Evolutionary conservation across 1,284 basidiomycete genomes (phyloP), one percentile per base, ranked within the genome.

Genomic region (Chondrostereum purpureum): DNA sequence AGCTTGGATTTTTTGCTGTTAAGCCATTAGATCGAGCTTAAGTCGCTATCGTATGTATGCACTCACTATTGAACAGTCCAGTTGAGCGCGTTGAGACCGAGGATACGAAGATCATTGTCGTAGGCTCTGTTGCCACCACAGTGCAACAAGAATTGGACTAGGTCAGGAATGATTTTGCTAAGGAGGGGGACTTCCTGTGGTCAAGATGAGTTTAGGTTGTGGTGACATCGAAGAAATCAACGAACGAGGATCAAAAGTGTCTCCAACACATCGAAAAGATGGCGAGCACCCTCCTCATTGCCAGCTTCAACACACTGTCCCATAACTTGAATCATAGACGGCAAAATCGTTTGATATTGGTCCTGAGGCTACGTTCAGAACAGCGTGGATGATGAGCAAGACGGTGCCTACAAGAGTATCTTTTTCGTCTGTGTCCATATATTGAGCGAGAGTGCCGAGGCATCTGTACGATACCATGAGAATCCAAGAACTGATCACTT

Each of bases 201-300:
- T n/a, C n/a, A n/a, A n/a, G n/a, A n/a, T n/a, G n/a, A n/a, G n/a
- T 44, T 43, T 39, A 46, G 41, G 34, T 35, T n/a, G 24, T 8
- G 36, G 22, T 45, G 12, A 33, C 4, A 17, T 10, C 4, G 33
- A n/a, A 27, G 13, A 47, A 19, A 8, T n/a, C 21, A 20, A 65
- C 79, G 50, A 53, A 87, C 88, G 46, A 96, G 78, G 58, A 96
- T 95, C 43, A 97, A 78, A 45, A 99, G 80, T 1, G 92, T 95
- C 72, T 99, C 96, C 53, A 99, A 79, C 18, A 97, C 91, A 60
- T 99, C 96, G 58, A 97, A 96, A 23, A 94, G 75, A 58, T 95
- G 84, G 52, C 93, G 85, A 46, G 90, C 90, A 50, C 83, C 84
- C 37, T 78, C 76, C 60, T 92, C 89, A 60, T 98, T 86, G 37